Evolutionary conservation across 805 yeast species (phyloP).

Genomic region (Kodamaea nitidulidarum): DNA sequence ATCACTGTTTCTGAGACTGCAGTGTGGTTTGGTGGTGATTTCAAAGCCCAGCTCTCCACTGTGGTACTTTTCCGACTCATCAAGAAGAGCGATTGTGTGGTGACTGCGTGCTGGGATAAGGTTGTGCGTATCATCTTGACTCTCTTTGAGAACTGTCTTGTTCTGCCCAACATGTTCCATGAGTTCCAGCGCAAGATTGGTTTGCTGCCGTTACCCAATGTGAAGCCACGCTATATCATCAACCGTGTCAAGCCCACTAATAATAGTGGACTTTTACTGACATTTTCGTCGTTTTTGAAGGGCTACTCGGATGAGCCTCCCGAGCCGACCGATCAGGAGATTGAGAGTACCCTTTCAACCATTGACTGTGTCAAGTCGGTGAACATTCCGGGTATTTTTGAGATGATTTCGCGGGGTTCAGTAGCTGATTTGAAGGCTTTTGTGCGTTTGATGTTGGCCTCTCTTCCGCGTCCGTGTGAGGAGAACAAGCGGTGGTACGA

Average conservation of each 20-base stretch:
- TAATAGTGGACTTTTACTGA: slow-evolving; percentile 77
- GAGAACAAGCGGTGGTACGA: slow-evolving; percentile 41
- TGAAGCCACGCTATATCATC: slow-evolving; percentile 63
- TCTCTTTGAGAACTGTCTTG: slow-evolving; percentile 67
- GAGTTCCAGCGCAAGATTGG: slow-evolving; percentile 58
- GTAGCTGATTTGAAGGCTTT: slow-evolving; percentile 32
- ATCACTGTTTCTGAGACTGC: slow-evolving; percentile 79
- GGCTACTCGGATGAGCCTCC: slow-evolving; percentile 81
- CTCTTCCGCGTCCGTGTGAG: slow-evolving; percentile 25
- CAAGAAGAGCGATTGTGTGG: slow-evolving; percentile 49
- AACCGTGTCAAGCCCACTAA: slow-evolving; percentile 61
- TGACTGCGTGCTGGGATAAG: slow-evolving; percentile 57
- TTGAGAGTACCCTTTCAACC: slow-evolving; percentile 79
- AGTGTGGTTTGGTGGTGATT: slow-evolving; percentile 81
- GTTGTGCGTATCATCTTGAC: slow-evolving; percentile 57
- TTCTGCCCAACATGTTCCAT: slow-evolving; percentile 56
- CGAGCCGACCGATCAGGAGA: slow-evolving; percentile 92
- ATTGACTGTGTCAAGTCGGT: slow-evolving; percentile 78
- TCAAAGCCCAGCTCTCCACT: slow-evolving; percentile 85
- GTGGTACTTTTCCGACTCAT: slow-evolving; percentile 80
- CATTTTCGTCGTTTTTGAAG: slow-evolving; percentile 87
- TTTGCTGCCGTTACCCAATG: slow-evolving; percentile 53
- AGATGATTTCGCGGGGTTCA: slow-evolving; percentile 40
- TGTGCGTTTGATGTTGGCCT: slow-evolving; percentile 22
- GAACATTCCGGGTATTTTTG: slow-evolving; percentile 53